Evolutionary conservation across 2,329 filamentous ascomycete genomes (phyloP), one percentile per base, ranked within the genome.

Genomic region (Paraphoma sp.): DNA sequence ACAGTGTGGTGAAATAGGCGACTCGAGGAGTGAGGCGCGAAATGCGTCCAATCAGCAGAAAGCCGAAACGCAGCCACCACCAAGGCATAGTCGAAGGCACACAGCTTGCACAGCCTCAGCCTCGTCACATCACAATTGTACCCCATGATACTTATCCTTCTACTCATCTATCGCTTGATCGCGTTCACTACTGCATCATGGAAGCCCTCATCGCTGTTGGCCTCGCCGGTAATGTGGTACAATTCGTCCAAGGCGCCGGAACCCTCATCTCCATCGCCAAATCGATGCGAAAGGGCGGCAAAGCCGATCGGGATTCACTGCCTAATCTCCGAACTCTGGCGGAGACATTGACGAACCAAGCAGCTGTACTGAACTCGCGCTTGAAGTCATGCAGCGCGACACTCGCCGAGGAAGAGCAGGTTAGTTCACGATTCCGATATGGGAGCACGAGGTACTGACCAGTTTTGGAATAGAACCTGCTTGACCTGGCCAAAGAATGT

Each of bases 181-280:
- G 23, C 23, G n/a, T 38, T 38, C 33, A 6, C 10, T n/a, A n/a
- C 33, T 38, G 10, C 3, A 38, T 6, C 3, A 65, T 65, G 62
- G 62, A 65, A 17, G 56, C 62, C 5, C 48, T 65, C 2, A 38
- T 58, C 8, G 62, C 62, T 6, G 45, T 63, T n/a, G 57, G 60
- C 10, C 51, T 65, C 6, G 57, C 62, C n/a, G 54, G 56, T 8
- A 65, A 63, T 30, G 57, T 65, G 6, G 53, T 65, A 6, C 62
- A 65, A 42, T 65, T 65, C 28, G 53, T 61, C 1, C 50, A 63
- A 17, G 49, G 54, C 28, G 53, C 57, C 14, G 51, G 55, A 14
- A 47, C 51, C 11, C 31, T 65, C 3, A 51, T 59, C 1, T 53
- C 56, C 2, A 46, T 56, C 28, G 50, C 53, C 1, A 48, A 33